Percentiles rank a stretch among this genome's conserved stretches.
These are phyloP conservation scores for Reticulascus tulasneorum DNA, from an alignment of 2,329 filamentous ascomycete species.

Conservation along the genomic window DNA sequence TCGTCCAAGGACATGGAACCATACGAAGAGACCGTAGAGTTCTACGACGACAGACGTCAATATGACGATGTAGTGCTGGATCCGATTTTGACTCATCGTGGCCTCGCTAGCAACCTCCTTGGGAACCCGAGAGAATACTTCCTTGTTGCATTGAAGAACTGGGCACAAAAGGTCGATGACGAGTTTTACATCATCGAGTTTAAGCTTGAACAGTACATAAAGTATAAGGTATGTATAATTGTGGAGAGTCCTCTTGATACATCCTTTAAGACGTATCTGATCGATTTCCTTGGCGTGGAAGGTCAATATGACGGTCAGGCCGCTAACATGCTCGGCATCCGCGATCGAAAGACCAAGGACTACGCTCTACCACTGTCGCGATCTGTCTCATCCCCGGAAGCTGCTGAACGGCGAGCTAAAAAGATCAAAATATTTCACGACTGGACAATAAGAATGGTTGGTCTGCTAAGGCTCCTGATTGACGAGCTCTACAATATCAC, in stretches of 20 bases:
- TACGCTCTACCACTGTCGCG: too few species aligned
- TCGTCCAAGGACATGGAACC: too few species aligned
- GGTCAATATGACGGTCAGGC: background rate
- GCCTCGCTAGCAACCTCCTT: background rate
- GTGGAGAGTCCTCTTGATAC: background rate
- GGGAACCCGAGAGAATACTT: conserved; percentile 1
- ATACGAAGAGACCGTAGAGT: background rate
- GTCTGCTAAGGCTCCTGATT: background rate
- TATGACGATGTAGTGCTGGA: background rate
- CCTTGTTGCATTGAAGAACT: too few species aligned
- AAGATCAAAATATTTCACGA: background rate
- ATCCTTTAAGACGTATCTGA: background rate
- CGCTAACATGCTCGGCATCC: background rate
- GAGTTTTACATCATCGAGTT: too few species aligned
- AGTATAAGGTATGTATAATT: background rate
- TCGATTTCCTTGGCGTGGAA: background rate
- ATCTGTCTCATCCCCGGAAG: background rate
- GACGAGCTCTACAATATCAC: background rate
- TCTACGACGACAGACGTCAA: background rate
- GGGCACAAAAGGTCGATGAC: too few species aligned
- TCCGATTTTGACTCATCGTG: background rate
- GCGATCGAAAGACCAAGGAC: background rate
- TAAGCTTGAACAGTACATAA: background rate
- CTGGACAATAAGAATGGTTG: background rate
- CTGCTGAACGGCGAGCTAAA: background rate